These are phyloP conservation scores for Escovopsis sp. DNA, from an alignment of 2,329 filamentous ascomycete species.

Conservation along the genomic window DNA sequence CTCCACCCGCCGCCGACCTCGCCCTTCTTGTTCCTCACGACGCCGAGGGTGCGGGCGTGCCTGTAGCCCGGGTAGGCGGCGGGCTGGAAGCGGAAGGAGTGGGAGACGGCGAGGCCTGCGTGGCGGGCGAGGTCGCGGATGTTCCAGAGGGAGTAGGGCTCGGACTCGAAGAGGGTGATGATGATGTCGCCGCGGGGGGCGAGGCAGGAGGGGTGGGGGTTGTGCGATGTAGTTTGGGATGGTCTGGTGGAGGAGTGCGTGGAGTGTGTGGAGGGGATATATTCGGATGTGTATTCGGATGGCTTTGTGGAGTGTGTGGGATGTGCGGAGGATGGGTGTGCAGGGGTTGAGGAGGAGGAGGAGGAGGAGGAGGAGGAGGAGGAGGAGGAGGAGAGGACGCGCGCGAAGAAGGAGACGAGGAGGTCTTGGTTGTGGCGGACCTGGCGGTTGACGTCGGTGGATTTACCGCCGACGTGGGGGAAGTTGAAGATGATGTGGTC, in stretches of 20 bases:
- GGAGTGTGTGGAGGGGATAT: slow-evolving; percentile 14
- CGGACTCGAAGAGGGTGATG: slow-evolving; percentile 80
- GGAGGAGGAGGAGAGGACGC: slow-evolving; percentile 24
- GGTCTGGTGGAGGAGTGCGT: slow-evolving; percentile 4
- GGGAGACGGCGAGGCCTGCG: slow-evolving; percentile 50
- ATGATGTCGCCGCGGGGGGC: slow-evolving; percentile 46
- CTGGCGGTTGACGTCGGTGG: slow-evolving; percentile 86
- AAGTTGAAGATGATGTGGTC: slow-evolving; percentile 90
- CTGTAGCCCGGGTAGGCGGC: slow-evolving; percentile 56
- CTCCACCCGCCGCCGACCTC: slow-evolving; percentile 27
- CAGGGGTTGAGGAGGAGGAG: slow-evolving; percentile 14
- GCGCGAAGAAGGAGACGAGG: slow-evolving; percentile 51
- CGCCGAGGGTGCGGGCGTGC: slow-evolving; percentile 59
- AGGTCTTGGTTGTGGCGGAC: slow-evolving; percentile 81
- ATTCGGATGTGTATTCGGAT: too few relatives aligned
- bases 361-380: slow-evolving; percentile 5
- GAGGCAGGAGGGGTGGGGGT: slow-evolving; percentile 9
- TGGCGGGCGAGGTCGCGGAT: slow-evolving; percentile 74
- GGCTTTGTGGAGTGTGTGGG: too few relatives aligned
- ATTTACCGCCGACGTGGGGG: slow-evolving; percentile 84
- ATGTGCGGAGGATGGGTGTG: not conserved
- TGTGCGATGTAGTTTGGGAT: slow-evolving; percentile 12
- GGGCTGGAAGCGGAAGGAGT: slow-evolving; percentile 55
- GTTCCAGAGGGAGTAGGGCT: slow-evolving; percentile 95
- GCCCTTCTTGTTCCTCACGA: slow-evolving; percentile 33